A percentile compares a stretch with the other conserved stretches of the same genome.
These are phyloP conservation scores for Cyclotella baltica DNA, from an alignment of 108 stramenopile species.

Conservation along the genomic window DNA sequence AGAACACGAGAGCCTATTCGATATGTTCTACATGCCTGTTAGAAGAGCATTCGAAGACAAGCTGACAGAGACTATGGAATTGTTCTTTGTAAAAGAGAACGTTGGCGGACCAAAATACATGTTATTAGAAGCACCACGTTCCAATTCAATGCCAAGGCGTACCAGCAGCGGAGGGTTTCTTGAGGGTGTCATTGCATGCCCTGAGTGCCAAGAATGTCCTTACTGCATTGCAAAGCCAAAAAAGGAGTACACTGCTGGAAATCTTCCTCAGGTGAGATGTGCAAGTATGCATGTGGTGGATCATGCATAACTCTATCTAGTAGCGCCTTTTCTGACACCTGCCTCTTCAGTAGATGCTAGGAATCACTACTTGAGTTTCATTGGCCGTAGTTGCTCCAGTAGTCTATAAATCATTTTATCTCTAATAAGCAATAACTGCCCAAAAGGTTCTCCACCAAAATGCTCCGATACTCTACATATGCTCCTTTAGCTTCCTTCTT, in stretches of 20 bases:
- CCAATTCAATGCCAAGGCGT: background rate
- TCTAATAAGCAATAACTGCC: too few species aligned
- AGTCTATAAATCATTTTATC: too few species aligned
- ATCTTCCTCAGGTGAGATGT: too few species aligned
- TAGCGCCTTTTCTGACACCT: too few species aligned
- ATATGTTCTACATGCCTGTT: slow-evolving; percentile 6
- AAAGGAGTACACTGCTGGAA: background rate
- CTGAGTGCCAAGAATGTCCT: background rate
- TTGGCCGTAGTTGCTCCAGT: too few species aligned
- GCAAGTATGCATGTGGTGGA: too few species aligned
- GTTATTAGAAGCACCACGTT: background rate
- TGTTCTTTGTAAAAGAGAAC: background rate
- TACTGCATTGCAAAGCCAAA: background rate
- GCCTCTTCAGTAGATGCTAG: too few species aligned
- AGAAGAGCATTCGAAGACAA: background rate
- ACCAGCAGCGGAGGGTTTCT: background rate
- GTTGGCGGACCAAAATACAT: background rate
- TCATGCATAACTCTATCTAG: too few species aligned
- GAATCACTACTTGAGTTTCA: too few species aligned
- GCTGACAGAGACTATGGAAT: background rate
- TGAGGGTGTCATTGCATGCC: background rate
- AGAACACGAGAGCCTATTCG: background rate
- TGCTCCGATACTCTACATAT: too few species aligned
- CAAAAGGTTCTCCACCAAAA: too few species aligned
- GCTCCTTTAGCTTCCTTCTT: too few species aligned